These are phyloP conservation scores for Osmanthus fragrans DNA, from an alignment of 257 asterid species.

Conservation along the genomic window DNA sequence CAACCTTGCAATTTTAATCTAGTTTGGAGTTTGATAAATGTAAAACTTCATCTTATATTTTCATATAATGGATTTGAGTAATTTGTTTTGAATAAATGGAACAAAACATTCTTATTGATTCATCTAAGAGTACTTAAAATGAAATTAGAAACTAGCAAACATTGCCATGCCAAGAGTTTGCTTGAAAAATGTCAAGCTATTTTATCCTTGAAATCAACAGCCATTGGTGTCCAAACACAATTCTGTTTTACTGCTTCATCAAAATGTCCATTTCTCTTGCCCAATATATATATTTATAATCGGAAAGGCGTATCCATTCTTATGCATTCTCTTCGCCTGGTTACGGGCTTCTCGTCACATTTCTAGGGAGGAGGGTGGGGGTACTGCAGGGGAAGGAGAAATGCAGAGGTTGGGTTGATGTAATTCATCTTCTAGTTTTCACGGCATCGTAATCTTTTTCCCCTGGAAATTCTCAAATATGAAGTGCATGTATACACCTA, in stretches of 20 bases:
- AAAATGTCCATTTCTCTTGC: background rate
- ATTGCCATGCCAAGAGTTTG: background rate
- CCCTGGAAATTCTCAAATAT: background rate
- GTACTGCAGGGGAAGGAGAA: background rate
- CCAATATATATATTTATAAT: background rate
- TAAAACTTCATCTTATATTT: background rate
- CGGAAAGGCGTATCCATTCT: background rate
- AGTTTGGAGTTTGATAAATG: background rate
- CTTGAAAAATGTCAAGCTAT: background rate
- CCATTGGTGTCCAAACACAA: background rate
- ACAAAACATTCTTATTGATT: background rate
- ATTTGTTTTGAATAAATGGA: background rate
- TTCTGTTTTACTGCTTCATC: background rate
- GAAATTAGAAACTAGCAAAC: background rate
- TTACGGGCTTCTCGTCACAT: background rate
- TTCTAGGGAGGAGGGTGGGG: background rate
- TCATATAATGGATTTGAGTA: background rate
- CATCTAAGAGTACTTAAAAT: background rate
- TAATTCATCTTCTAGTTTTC: background rate
- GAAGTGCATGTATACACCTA: background rate
- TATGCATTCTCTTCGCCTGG: background rate
- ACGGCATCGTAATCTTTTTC: background rate
- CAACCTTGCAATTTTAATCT: background rate
- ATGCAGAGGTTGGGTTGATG: background rate
- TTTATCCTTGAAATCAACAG: background rate